Percentiles rank a stretch among this genome's conserved stretches.
These are phyloP conservation scores for Platanthera guangdongensis DNA, from an alignment of 106 monocot genomes.

Conservation along the genomic window DNA sequence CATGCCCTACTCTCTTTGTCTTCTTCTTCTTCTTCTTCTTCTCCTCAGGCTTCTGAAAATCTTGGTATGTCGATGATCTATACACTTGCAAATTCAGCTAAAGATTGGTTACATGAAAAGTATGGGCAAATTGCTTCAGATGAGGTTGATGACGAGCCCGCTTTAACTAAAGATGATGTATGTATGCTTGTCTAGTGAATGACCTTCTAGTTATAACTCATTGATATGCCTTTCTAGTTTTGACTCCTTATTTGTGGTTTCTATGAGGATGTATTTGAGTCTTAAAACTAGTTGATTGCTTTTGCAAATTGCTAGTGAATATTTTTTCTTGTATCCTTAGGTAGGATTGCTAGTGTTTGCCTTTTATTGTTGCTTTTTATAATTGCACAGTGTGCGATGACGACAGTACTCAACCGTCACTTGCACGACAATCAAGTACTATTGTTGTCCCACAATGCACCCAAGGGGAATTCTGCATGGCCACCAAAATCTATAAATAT, in stretches of 20 bases:
- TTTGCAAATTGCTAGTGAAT: not conserved
- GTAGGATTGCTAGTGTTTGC: too few relatives aligned
- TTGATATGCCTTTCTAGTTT: not conserved
- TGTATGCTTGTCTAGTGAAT: conserved; percentile 15
- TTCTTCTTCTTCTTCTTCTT: not conserved
- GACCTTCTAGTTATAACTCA: not conserved
- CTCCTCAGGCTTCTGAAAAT: conserved; percentile 82
- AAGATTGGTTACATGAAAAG: conserved; percentile 86
- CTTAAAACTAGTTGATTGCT: not conserved
- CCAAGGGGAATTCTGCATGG: too few relatives aligned
- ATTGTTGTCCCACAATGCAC: too few relatives aligned
- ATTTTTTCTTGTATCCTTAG: not conserved
- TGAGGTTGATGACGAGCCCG: conserved; percentile 50
- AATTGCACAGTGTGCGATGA: too few relatives aligned
- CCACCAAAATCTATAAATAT: too few relatives aligned
- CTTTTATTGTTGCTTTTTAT: too few relatives aligned
- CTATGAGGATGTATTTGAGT: not conserved
- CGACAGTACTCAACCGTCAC: too few relatives aligned
- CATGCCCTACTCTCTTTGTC: not conserved
- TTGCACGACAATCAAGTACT: too few relatives aligned
- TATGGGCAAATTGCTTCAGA: conserved; percentile 44
- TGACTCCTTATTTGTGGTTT: not conserved
- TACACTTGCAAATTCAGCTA: conserved; percentile 82
- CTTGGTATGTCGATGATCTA: conserved; percentile 99
- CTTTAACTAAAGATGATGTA: conserved; percentile 74